A percentile compares a stretch with the other conserved stretches of the same genome.
Conservation (phyloP, 2,329 filamentous ascomycete genomes). For the Monosporascus ibericus region DNA sequence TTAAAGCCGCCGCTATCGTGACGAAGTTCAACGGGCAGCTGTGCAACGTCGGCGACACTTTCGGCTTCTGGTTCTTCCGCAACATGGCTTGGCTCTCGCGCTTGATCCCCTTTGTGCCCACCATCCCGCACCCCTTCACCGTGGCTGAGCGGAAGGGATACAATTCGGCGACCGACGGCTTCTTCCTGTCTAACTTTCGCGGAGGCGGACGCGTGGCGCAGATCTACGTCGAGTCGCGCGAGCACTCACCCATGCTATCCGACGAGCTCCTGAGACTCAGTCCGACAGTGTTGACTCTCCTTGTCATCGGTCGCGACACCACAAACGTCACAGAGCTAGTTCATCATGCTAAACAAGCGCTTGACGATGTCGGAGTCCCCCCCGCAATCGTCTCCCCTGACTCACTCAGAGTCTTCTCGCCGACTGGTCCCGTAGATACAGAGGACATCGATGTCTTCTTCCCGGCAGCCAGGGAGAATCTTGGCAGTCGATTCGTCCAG, state of each 20-base stretch:
- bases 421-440: neutral
- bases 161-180: conserved; percentile 10
- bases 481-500: conserved; percentile 1
- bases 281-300: conserved; percentile 12
- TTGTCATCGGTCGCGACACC: conserved; percentile 6
- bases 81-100: conserved; percentile 7
- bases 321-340: neutral
- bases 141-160: conserved; percentile 12
- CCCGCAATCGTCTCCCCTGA: conserved; percentile 6
- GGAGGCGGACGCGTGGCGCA: conserved; percentile 18
- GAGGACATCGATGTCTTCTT: conserved; percentile 7
- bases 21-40: conserved; percentile 15
- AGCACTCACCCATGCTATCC: conserved; percentile 7
- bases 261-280: conserved; percentile 11
- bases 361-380: conserved; percentile 3
- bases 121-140: conserved; percentile 5
- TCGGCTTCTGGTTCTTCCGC: conserved; percentile 13
- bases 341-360: conserved; percentile 7
- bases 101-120: conserved; percentile 7
- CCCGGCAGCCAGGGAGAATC: conserved; percentile 8
- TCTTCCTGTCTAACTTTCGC: conserved; percentile 9
- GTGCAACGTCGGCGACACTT: conserved; percentile 16
- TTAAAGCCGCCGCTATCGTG: conserved; percentile 13
- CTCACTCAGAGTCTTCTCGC: conserved; percentile 11
- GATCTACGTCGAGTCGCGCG: conserved; percentile 13